Evolutionary conservation across 2,329 filamentous ascomycete genomes (phyloP), one percentile per base, ranked within the genome.

Genomic region (Chrysoporthe puriensis): DNA sequence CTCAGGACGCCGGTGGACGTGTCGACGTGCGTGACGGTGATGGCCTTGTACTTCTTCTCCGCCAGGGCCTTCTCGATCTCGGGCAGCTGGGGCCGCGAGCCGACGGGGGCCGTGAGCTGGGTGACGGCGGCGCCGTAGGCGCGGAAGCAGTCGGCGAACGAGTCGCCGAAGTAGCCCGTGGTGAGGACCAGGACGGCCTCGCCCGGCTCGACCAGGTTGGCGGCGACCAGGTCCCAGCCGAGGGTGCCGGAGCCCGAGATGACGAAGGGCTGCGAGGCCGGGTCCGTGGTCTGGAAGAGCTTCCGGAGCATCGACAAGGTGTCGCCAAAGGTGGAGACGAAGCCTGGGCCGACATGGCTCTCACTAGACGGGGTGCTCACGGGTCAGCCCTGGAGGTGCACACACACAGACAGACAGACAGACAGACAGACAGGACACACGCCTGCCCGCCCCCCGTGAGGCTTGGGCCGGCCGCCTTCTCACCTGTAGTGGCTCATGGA

Each of bases 1-100:
- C 92, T 97, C 62, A 99, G 84, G 36, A 99, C 96, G 73, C 96
- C 96, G 48, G 96, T 99, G 4, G 94, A 97, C 34, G 96, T 99
- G 77, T 99, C 96, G 70, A 97, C 95, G 79, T 99, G 96, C 13
- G 96, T 99, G 72, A 98, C 91, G 54, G 95, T 98, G 75, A 99
- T 81, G 70, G 95, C 79, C 86, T 98, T 98, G 86, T 97, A 98
- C 72, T 92, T 89, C 85, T 96, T 97, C 84, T 93, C 88, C 79
- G 90, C 91, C 72, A 99, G 84, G 3, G 94, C 94, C 80, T 91
- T 88, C 82, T 98, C 95, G 70, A 99, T 90, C 79, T 97, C 92
- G 64, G 90, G 86, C 48, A 97, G 87, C 76, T 96, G 91, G 58
- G 95, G 95, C 65, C 94, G 89, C 72, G 92, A 90, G 70, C 96